phyloP scores from a whole-genome alignment of 371 early-diverging fungal genomes.

The Apophysomyces elegans region DNA sequence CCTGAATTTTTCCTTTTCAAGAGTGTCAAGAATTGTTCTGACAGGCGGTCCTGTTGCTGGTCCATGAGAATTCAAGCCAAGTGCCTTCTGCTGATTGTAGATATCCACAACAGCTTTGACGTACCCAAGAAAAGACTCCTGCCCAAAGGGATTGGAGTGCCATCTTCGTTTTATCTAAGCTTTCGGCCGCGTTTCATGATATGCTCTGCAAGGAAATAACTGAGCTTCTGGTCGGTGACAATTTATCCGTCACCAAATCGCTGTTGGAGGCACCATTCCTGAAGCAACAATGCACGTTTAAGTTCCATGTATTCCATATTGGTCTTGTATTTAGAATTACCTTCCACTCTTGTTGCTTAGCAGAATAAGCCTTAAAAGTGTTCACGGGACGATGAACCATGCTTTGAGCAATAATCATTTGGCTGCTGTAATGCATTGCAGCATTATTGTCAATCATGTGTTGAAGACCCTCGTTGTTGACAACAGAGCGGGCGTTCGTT shows the following conservation, averaged over 20 bases:
- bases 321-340: no score
- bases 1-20: neutral
- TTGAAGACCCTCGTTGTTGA: conserved; percentile 10
- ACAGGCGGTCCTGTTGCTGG: neutral
- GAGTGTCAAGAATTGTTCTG: conserved; percentile 1
- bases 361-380: no score
- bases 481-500: neutral
- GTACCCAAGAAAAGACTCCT: neutral
- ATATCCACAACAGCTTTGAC: conserved; percentile 5
- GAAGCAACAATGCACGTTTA: no score
- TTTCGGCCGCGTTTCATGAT: conserved; percentile 2
- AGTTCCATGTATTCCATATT: no score
- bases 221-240: neutral
- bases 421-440: no score
- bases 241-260: conserved; percentile 3
- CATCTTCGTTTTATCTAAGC: conserved; percentile 8
- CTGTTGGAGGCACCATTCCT: conserved; percentile 4
- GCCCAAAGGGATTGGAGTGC: conserved; percentile 7
- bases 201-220: conserved; percentile 6
- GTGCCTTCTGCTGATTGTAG: neutral
- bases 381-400: no score
- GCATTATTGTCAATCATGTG: no score
- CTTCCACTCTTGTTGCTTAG: no score
- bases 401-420: no score
- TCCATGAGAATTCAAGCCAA: neutral